Percentiles rank a stretch among this genome's conserved stretches.
These are phyloP conservation scores for Macroventuria anomochaeta DNA, from an alignment of 2,329 filamentous ascomycete genomes.

Conservation along the genomic window DNA sequence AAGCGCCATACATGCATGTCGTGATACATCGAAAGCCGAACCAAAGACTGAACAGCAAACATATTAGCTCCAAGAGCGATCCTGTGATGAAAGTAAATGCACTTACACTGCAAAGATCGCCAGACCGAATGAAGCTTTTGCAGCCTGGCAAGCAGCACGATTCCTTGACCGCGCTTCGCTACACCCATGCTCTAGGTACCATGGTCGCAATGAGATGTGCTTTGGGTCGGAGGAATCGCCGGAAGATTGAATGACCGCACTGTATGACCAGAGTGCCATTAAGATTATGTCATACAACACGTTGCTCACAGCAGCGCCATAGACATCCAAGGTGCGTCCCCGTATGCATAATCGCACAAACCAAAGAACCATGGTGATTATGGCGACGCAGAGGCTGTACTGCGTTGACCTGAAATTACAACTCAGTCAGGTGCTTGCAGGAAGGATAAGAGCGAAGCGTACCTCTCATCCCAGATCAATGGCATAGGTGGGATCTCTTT, in stretches of 20 bases:
- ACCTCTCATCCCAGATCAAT: constrained; percentile 30
- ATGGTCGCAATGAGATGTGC: constrained; percentile 22
- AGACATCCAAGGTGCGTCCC: constrained; percentile 15
- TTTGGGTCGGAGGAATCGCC: constrained; percentile 24
- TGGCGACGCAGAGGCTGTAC: constrained; percentile 18
- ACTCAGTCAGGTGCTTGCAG: not conserved
- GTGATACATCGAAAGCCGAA: constrained; percentile 17
- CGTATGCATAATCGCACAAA: constrained; percentile 21
- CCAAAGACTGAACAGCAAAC: constrained; percentile 15
- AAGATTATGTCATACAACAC: constrained; percentile 26
- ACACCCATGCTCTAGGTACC: constrained; percentile 28
- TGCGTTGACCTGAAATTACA: constrained; percentile 11
- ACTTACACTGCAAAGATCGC: constrained; percentile 23
- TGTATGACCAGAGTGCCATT: constrained; percentile 24
- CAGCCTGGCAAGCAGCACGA: constrained; percentile 8
- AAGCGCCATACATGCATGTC: constrained; percentile 26
- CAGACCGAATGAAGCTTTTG: constrained; percentile 17
- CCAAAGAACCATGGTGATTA: constrained; percentile 21
- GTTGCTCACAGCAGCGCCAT: constrained; percentile 16
- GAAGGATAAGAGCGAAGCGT: not conserved
- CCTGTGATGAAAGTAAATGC: not conserved
- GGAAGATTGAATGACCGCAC: constrained; percentile 15
- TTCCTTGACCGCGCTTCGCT: constrained; percentile 3
- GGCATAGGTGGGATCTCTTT: constrained; percentile 24
- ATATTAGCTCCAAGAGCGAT: not conserved